A percentile compares a stretch with the other conserved stretches of the same genome.
Conservation (phyloP, 164 flowering plant species). For the Magnolia kwangsiensis region DNA sequence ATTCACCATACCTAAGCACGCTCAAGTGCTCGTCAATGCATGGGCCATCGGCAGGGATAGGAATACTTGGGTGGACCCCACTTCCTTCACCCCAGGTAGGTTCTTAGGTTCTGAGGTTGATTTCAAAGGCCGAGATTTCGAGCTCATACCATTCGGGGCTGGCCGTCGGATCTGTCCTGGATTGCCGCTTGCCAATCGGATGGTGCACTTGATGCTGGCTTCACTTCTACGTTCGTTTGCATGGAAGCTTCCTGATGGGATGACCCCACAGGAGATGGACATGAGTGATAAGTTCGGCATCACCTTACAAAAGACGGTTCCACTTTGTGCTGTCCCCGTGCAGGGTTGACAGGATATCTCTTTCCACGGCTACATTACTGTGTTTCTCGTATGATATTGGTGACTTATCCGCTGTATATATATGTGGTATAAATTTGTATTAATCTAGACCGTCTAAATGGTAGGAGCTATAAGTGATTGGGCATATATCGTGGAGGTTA, state of each 20-base stretch:
- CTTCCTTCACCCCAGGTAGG: not conserved
- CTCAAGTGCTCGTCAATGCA: constrained; percentile 32
- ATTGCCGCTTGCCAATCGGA: constrained; percentile 5
- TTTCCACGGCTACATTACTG: too few species aligned
- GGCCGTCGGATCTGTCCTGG: constrained; percentile 20
- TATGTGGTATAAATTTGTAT: too few species aligned
- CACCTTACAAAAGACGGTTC: constrained; percentile 3
- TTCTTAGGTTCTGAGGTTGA: not conserved
- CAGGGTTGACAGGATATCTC: not conserved
- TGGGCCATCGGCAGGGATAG: constrained; percentile 28
- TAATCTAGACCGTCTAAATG: too few species aligned
- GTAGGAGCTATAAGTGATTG: too few species aligned
- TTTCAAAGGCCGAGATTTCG: not conserved
- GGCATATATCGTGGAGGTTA: too few species aligned
- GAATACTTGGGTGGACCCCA: not conserved
- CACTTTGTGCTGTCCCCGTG: not conserved
- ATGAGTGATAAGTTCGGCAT: constrained; percentile 16
- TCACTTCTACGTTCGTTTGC: constrained; percentile 8
- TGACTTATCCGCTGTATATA: too few species aligned
- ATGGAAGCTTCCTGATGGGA: constrained; percentile 15
- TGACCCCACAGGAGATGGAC: constrained; percentile 7
- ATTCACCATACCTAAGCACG: constrained; percentile 25
- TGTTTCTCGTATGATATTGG: too few species aligned
- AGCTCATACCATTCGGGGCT: constrained; percentile 13
- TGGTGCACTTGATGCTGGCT: constrained; percentile 17